Evolutionary conservation across 2,329 filamentous ascomycete genomes (phyloP).

Genomic region (Ceratocystis eucalypticola): DNA sequence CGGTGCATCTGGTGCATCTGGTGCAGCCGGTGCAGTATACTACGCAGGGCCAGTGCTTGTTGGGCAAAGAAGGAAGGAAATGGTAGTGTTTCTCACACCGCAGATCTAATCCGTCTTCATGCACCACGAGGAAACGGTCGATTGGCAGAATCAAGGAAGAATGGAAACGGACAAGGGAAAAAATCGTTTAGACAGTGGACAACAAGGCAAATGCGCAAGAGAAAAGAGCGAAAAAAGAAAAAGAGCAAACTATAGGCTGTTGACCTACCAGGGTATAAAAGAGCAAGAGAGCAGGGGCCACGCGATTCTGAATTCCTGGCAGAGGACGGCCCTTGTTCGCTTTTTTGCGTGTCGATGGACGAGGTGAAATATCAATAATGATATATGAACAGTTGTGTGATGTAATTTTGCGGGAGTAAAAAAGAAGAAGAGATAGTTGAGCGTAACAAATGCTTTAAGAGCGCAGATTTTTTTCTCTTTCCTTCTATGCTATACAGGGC

Average conservation of each 20-base stretch:
- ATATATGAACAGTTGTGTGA: not conserved
- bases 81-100: not conserved
- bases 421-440: not conserved
- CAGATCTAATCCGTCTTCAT: not conserved
- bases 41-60: not conserved
- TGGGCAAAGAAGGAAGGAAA: not conserved
- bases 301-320: not conserved
- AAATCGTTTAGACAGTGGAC: not conserved
- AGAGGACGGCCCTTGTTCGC: not conserved
- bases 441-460: no score
- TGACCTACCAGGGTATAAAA: not conserved
- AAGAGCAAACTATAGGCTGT: not conserved
- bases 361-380: not conserved
- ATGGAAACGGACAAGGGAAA: not conserved
- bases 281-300: not conserved
- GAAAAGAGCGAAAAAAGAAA: not conserved
- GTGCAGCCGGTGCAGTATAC: not conserved
- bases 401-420: not conserved
- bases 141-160: not conserved
- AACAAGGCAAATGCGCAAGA: not conserved
- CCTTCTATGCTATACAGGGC: not conserved
- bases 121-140: not conserved
- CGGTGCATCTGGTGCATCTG: no score
- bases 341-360: not conserved
- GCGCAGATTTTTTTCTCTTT: not conserved